Base-by-base conservation (phyloP, 192 early-diverging fungal species). In the Piromyces finnis region DNA sequence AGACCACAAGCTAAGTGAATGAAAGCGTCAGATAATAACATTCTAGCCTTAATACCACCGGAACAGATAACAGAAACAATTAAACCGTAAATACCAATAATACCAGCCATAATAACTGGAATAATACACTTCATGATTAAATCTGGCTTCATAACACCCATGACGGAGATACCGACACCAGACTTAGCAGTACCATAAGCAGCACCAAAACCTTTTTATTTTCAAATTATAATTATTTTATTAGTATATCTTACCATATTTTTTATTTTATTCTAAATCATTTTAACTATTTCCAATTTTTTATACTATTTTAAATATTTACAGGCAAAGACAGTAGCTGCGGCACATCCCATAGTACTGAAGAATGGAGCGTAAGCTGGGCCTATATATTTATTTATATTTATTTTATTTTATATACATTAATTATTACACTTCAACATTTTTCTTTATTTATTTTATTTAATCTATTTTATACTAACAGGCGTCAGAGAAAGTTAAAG, bases 31-130 rank as follows among this genome's bases (percentile, higher is more conserved):
- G 84, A 90, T 35, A 88, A 80, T 80, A 83, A 80, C 83, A 86
- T 82, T 77, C 85, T 29, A 28, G 30, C 89, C 88, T 81, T 90
- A 93, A 93, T 85, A 81, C 89, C 87, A 82, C 94, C 93, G 59
- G 88, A 89, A 82, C 98, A 92, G 82, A 99, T 86, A 79, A 99
- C 97, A 77, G 95, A 89, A 35, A 98, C 94, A 14, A 99, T 96
- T 28, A 99, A 90, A 78, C 98, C 98, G 89, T 99, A 99, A 78
- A 99, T 95, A 32, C 93, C 96, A 86, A 99, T 92, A 84, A 99
- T 99, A 91, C 96, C 97, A 81, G 95, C 93, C 98, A 99, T 99
- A 84, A 99, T 94, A 29, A 98, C 96, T 16, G 98, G 98, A 80
- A 99, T 93, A 78, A 97, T 88, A 28, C 90, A 87, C 88, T 93